Evolutionary conservation across 2,329 filamentous ascomycete genomes (phyloP).

Genomic region (Talaromyces sp.): DNA sequence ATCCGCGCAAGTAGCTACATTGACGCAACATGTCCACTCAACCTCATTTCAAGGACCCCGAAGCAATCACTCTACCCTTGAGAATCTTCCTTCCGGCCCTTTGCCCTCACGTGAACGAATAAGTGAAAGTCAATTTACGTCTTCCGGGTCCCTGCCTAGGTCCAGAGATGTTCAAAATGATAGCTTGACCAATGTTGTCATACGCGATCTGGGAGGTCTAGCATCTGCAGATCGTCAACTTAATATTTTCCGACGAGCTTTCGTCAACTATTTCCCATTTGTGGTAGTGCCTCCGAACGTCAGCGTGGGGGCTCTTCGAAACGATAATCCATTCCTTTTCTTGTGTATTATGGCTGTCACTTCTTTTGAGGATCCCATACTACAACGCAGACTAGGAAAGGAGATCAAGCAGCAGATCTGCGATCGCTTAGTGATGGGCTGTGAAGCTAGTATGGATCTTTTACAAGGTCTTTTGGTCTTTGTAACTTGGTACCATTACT

Average conservation of each 20-base stretch:
- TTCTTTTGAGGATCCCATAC: background rate
- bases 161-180: background rate
- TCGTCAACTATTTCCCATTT: background rate
- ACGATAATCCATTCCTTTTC: background rate
- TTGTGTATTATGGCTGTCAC: background rate
- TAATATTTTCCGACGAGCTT: background rate
- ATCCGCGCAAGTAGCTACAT: background rate
- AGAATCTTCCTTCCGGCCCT: background rate
- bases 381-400: background rate
- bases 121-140: background rate
- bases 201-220: background rate
- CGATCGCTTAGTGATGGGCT: background rate
- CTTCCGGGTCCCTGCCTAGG: background rate
- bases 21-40: background rate
- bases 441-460: background rate
- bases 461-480: slow-evolving; percentile 2
- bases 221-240: background rate
- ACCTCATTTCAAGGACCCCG: background rate
- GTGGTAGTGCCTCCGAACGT: background rate
- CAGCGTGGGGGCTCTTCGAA: background rate
- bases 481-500: background rate
- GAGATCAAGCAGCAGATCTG: slow-evolving; percentile 1
- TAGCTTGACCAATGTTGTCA: background rate
- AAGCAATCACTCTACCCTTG: background rate
- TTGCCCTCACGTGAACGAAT: background rate